A percentile compares a stretch with the other conserved stretches of the same genome.
These are phyloP conservation scores for Byssoonygena ceratinophila DNA, from an alignment of 2,329 filamentous ascomycete species.

Conservation along the genomic window DNA sequence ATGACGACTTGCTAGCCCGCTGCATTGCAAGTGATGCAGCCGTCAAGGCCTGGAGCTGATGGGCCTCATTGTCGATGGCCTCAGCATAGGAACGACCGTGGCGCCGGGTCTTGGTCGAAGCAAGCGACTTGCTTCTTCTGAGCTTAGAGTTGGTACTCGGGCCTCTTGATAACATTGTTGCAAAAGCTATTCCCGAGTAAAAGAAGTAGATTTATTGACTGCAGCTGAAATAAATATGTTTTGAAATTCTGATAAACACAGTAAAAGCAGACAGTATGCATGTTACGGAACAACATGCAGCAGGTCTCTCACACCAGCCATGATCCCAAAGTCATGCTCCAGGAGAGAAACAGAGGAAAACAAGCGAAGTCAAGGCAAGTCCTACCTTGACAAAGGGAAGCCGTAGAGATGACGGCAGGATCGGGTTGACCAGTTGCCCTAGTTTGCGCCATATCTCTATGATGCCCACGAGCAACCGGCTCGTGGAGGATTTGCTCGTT, in stretches of 20 bases:
- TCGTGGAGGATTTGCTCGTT: no score
- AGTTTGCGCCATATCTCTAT: background rate
- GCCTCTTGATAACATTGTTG: constrained; percentile 23
- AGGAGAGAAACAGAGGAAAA: background rate
- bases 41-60: constrained; percentile 30
- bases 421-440: background rate
- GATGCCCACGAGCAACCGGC: background rate
- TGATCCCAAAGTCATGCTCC: background rate
- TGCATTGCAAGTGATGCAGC: constrained; percentile 37
- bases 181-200: background rate
- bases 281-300: background rate
- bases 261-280: background rate
- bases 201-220: constrained; percentile 3
- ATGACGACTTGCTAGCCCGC: constrained; percentile 23
- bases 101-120: constrained; percentile 28
- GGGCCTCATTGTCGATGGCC: constrained; percentile 24
- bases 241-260: background rate
- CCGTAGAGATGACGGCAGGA: background rate
- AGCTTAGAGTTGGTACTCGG: constrained; percentile 26
- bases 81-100: constrained; percentile 20
- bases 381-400: background rate
- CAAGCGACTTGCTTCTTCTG: constrained; percentile 31
- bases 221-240: background rate
- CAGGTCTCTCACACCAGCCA: background rate
- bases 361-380: background rate